These are phyloP conservation scores for Eucalyptus pauciflora DNA, from an alignment of 345 rosid species.

Conservation along the genomic window DNA sequence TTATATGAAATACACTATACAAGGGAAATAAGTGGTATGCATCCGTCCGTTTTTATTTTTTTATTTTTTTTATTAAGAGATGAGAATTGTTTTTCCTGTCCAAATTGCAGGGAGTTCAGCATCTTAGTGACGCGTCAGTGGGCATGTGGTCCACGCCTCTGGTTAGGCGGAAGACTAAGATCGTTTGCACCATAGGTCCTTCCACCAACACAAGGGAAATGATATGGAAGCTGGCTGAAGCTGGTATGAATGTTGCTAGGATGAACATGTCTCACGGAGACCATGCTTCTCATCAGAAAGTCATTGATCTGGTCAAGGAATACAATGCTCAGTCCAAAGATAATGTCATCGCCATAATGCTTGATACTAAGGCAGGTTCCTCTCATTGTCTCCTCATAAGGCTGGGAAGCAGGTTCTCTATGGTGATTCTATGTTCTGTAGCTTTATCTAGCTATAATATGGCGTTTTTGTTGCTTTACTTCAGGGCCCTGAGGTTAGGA, in stretches of 20 bases:
- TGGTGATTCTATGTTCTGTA: not conserved
- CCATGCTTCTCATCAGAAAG: constrained; percentile 94
- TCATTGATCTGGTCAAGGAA: constrained; percentile 95
- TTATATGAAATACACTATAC: not conserved
- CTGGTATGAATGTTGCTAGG: constrained; percentile 98
- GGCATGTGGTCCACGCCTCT: constrained; percentile 83
- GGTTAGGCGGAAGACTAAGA: constrained; percentile 88
- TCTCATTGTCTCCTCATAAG: not conserved
- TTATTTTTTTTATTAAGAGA: not conserved
- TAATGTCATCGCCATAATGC: constrained; percentile 91
- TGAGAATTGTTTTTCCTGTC: constrained; percentile 13
- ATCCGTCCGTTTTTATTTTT: not conserved
- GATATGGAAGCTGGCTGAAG: constrained; percentile 99
- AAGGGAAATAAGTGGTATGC: not conserved
- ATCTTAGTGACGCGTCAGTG: constrained; percentile 46
- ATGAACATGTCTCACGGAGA: constrained; percentile 99
- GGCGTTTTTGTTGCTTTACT: not conserved
- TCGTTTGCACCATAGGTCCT: constrained; percentile 96
- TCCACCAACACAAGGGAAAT: constrained; percentile 87
- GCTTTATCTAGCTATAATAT: not conserved
- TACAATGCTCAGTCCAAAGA: constrained; percentile 87
- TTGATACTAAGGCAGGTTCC: constrained; percentile 79
- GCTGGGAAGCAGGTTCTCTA: not conserved
- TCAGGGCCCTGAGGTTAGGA: constrained; percentile 98
- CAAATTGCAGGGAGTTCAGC: constrained; percentile 35